Evolutionary conservation across 805 yeast species (phyloP).

Genomic region (Cyberlindnera galapagoensis): DNA sequence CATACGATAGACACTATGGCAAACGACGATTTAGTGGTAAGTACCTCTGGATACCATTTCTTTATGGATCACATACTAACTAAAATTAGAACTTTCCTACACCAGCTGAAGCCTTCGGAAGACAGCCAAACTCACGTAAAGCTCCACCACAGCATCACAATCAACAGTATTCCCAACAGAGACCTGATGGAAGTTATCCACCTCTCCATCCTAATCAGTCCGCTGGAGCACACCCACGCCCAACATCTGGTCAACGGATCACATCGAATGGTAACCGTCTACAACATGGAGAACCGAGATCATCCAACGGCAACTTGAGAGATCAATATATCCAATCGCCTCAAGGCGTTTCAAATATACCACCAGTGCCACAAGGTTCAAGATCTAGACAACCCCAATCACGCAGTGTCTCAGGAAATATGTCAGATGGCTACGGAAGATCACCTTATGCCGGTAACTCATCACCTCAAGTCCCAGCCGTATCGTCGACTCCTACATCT

Average conservation of each 20-base stretch:
- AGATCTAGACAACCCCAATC: slow-evolving; percentile 2
- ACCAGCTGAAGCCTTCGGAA: slow-evolving; percentile 25
- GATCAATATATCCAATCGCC: slow-evolving; percentile 3
- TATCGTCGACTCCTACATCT: too few relatives aligned
- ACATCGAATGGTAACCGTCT: too few relatives aligned
- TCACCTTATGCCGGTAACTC: too few relatives aligned
- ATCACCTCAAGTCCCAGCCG: too few relatives aligned
- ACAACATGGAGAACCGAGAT: background rate
- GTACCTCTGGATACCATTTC: slow-evolving; percentile 2
- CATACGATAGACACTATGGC: too few relatives aligned
- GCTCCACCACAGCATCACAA: slow-evolving; percentile 1
- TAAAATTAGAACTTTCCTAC: slow-evolving; percentile 24
- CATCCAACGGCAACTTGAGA: background rate
- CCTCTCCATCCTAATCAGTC: slow-evolving; percentile 8
- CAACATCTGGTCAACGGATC: slow-evolving; percentile 1
- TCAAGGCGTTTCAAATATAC: slow-evolving; percentile 1
- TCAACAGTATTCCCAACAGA: slow-evolving; percentile 1
- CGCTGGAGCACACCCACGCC: slow-evolving; percentile 1
- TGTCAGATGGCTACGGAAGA: too few relatives aligned
- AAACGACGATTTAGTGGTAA: slow-evolving; percentile 23
- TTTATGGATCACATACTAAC: slow-evolving; percentile 1
- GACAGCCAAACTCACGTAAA: slow-evolving; percentile 4
- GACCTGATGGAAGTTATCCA: slow-evolving; percentile 3
- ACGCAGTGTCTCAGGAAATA: too few relatives aligned
- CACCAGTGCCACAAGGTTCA: background rate